A percentile compares a stretch with the other conserved stretches of the same genome.
These are phyloP conservation scores for Dovyalis caffra DNA, from an alignment of 345 rosid species.

Conservation along the genomic window DNA sequence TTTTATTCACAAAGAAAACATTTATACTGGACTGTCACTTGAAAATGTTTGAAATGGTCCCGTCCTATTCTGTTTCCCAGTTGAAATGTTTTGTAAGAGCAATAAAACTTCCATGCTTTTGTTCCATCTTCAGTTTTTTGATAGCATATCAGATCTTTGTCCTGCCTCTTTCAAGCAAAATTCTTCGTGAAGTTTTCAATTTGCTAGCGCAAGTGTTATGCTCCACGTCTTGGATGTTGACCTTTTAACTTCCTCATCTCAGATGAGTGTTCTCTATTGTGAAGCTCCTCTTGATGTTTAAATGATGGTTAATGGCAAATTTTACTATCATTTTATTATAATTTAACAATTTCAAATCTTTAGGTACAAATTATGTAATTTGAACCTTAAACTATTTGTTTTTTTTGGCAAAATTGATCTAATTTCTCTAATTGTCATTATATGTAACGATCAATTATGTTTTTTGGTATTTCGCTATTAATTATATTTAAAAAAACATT, in stretches of 20 bases:
- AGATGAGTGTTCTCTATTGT: background rate
- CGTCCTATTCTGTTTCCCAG: background rate
- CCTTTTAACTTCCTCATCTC: background rate
- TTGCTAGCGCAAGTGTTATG: background rate
- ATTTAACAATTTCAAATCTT: too few species aligned
- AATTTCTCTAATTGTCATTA: too few species aligned
- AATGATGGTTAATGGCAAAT: too few species aligned
- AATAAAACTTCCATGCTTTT: background rate
- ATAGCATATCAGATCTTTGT: background rate
- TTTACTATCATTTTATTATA: too few species aligned
- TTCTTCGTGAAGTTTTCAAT: background rate
- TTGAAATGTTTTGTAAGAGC: background rate
- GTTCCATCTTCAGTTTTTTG: too few species aligned
- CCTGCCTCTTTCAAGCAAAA: background rate
- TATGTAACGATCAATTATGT: too few species aligned
- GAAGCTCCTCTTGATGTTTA: too few species aligned
- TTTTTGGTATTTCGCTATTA: too few species aligned
- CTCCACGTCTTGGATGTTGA: background rate
- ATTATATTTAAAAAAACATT: too few species aligned
- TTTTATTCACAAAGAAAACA: constrained; percentile 1
- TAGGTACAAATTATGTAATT: too few species aligned
- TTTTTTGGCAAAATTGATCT: too few species aligned
- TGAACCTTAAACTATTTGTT: too few species aligned
- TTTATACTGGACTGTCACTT: background rate
- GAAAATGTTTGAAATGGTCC: background rate